phyloP scores from a whole-genome alignment of 2,329 filamentous ascomycete genomes.

The Fusarium sp. region DNA sequence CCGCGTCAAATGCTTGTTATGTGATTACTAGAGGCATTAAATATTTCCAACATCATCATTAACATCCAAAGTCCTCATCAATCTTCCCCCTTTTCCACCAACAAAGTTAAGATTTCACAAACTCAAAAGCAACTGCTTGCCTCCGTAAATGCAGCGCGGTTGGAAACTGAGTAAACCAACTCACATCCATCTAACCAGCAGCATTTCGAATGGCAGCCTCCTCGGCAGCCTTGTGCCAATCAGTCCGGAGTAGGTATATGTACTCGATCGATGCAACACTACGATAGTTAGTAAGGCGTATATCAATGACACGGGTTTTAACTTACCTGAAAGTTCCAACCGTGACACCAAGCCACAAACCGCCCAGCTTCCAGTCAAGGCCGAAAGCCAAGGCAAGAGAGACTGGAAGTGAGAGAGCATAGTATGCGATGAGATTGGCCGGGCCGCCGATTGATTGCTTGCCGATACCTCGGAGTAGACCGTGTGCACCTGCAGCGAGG shows the following conservation, averaged over 20 bases:
- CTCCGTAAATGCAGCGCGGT: background rate
- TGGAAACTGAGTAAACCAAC: background rate
- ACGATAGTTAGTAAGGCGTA: slow-evolving; percentile 15
- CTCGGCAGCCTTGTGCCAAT: slow-evolving; percentile 64
- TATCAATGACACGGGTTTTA: background rate
- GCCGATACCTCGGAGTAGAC: slow-evolving; percentile 86
- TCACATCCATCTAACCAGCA: slow-evolving; percentile 48
- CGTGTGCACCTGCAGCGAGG: slow-evolving; percentile 81
- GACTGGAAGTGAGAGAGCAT: slow-evolving; percentile 84
- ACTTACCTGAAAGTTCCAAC: slow-evolving; percentile 74
- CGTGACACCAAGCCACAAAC: slow-evolving; percentile 83
- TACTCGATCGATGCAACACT: slow-evolving; percentile 67
- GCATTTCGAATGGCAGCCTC: slow-evolving; percentile 66
- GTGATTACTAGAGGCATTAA: background rate
- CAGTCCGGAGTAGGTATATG: slow-evolving; percentile 60
- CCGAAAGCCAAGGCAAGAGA: slow-evolving; percentile 83
- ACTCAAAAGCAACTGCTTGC: background rate
- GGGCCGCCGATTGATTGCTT: slow-evolving; percentile 91
- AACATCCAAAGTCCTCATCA: background rate
- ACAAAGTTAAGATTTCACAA: background rate
- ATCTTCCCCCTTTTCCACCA: background rate
- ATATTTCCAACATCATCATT: background rate
- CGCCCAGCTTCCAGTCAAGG: slow-evolving; percentile 78
- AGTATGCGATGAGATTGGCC: slow-evolving; percentile 87
- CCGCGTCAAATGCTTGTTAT: background rate